Evolutionary conservation across 768 basidiomycete species (phyloP).

Genomic region (Trametes coccinea): DNA sequence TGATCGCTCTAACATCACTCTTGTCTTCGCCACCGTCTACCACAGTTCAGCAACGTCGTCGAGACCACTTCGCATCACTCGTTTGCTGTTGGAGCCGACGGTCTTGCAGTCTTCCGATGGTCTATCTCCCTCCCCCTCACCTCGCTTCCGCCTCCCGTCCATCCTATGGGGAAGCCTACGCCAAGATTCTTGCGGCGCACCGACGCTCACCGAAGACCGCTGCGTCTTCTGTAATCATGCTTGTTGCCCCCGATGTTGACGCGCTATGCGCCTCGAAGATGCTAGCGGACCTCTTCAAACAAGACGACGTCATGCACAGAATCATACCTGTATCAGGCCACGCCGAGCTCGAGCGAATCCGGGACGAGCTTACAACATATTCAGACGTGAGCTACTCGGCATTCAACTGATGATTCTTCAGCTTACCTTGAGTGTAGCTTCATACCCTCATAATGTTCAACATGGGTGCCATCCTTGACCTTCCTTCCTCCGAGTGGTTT

Average conservation of each 20-base stretch:
- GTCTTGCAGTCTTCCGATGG: slow-evolving; percentile 42
- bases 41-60: too few relatives aligned
- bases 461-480: slow-evolving; percentile 86
- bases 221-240: slow-evolving; percentile 80
- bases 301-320: slow-evolving; percentile 91
- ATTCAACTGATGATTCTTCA: background rate
- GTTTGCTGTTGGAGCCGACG: background rate
- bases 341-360: slow-evolving; percentile 66
- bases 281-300: slow-evolving; percentile 84
- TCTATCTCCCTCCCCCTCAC: slow-evolving; percentile 72
- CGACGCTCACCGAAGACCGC: slow-evolving; percentile 73
- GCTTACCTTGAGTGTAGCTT: slow-evolving; percentile 46
- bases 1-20: background rate
- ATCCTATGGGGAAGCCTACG: slow-evolving; percentile 76
- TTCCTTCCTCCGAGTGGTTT: slow-evolving; percentile 74
- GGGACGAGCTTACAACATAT: slow-evolving; percentile 64
- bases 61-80: background rate
- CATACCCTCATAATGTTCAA: slow-evolving; percentile 91
- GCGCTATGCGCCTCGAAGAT: slow-evolving; percentile 89
- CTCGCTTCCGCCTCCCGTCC: slow-evolving; percentile 54
- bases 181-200: slow-evolving; percentile 67
- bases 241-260: slow-evolving; percentile 90
- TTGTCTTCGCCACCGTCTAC: too few relatives aligned
- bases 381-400: slow-evolving; percentile 53
- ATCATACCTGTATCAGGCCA: slow-evolving; percentile 89